A percentile compares a stretch with the other conserved stretches of the same genome.
Conservation (phyloP, 148 eudicot genomes). For the Chenopodium berlandieri region DNA sequence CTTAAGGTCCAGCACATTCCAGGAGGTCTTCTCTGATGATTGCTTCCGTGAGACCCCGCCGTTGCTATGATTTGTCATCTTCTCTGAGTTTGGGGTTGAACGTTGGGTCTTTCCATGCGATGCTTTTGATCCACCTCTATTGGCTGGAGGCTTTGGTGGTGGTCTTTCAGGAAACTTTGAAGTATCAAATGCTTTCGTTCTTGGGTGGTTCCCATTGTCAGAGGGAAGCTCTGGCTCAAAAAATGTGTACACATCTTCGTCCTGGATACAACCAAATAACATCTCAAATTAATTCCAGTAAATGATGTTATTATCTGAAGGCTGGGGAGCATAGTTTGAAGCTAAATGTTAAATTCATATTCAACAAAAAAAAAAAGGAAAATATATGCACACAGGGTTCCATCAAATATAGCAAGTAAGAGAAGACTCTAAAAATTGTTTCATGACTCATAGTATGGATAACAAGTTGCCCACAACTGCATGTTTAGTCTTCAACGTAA, state of each 20-base stretch:
- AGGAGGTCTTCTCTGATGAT: slow-evolving; percentile 52
- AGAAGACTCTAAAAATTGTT: too few relatives aligned
- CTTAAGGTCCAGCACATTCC: slow-evolving; percentile 86
- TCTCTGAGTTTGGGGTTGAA: slow-evolving; percentile 41
- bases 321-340: too few relatives aligned
- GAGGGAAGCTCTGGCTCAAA: slow-evolving; percentile 96
- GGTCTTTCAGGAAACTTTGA: slow-evolving; percentile 43
- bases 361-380: too few relatives aligned
- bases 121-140: slow-evolving; percentile 49
- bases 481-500: too few relatives aligned
- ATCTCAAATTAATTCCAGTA: background rate
- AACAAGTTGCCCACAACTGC: too few relatives aligned
- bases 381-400: too few relatives aligned
- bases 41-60: slow-evolving; percentile 38
- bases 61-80: slow-evolving; percentile 30
- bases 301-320: too few relatives aligned
- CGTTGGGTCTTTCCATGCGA: slow-evolving; percentile 43
- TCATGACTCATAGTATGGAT: too few relatives aligned
- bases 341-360: too few relatives aligned
- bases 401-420: too few relatives aligned
- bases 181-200: slow-evolving; percentile 53
- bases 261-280: slow-evolving; percentile 37
- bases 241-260: slow-evolving; percentile 90
- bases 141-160: slow-evolving; percentile 46
- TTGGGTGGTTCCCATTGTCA: slow-evolving; percentile 46